phyloP scores from a whole-genome alignment of 176 grass and related monocot genomes.

The Eleusine indica region DNA sequence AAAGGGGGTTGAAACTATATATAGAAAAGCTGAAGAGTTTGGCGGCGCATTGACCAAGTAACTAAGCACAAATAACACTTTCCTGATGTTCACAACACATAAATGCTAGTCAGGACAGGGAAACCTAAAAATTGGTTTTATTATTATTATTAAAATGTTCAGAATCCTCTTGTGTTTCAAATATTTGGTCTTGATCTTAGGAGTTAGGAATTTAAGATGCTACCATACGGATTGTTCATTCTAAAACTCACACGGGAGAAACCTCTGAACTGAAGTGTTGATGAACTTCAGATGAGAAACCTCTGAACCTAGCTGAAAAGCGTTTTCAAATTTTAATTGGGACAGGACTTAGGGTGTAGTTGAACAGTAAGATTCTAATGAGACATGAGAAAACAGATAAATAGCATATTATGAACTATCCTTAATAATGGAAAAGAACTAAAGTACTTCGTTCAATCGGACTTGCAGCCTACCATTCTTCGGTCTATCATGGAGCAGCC shows the following conservation, averaged over 20 bases:
- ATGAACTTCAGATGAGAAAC: neutral
- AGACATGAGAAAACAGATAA: slow-evolving; percentile 24
- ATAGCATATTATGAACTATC: neutral
- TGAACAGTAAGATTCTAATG: slow-evolving; percentile 8
- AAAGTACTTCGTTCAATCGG: slow-evolving; percentile 4
- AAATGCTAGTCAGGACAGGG: neutral
- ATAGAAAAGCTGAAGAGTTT: neutral
- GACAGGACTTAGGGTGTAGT: slow-evolving; percentile 9
- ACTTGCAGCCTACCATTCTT: slow-evolving; percentile 64
- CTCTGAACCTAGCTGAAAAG: neutral
- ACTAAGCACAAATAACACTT: neutral
- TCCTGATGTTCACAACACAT: slow-evolving; percentile 3
- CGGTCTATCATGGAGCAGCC: slow-evolving; percentile 94
- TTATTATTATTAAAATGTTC: neutral
- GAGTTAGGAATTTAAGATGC: neutral
- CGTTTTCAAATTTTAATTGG: slow-evolving; percentile 20
- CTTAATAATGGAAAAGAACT: slow-evolving; percentile 15
- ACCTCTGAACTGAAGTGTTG: neutral
- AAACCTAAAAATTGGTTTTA: neutral
- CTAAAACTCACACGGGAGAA: neutral
- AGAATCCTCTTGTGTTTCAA: slow-evolving; percentile 18
- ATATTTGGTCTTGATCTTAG: neutral
- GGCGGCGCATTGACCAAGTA: neutral
- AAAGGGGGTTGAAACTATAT: neutral
- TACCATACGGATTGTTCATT: neutral